Conservation (phyloP, 2,329 filamentous ascomycete genomes). For the Pseudogymnoascus sp. region DNA sequence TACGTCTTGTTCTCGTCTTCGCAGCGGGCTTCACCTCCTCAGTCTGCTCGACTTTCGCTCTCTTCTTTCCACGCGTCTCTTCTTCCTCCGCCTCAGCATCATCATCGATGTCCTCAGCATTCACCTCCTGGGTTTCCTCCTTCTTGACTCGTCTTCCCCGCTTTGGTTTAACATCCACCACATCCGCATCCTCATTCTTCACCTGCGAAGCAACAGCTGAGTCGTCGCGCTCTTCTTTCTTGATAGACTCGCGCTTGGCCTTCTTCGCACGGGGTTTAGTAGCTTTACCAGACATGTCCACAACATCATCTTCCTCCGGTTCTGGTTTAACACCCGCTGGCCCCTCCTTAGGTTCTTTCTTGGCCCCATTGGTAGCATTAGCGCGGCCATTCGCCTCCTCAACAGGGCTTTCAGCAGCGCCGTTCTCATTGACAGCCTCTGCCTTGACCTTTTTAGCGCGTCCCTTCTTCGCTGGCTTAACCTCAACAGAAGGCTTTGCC, state of each 20-base stretch:
- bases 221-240: constrained; percentile 15
- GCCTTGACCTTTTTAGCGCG: constrained; percentile 20
- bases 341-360: not conserved
- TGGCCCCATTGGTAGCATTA: not conserved
- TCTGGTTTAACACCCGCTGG: constrained; percentile 8
- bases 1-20: not conserved
- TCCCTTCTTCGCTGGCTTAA: constrained; percentile 22
- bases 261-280: constrained; percentile 32
- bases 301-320: constrained; percentile 23
- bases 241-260: constrained; percentile 23
- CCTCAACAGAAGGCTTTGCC: not conserved
- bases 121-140: constrained; percentile 21
- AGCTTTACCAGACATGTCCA: constrained; percentile 19
- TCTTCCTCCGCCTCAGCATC: constrained; percentile 18
- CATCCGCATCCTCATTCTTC: constrained; percentile 24
- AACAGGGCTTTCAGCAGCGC: constrained; percentile 12
- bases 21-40: constrained; percentile 16
- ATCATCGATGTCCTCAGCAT: constrained; percentile 17
- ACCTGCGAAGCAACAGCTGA: constrained; percentile 20
- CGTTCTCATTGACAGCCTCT: not conserved
- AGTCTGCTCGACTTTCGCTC: constrained; percentile 8
- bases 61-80: not conserved
- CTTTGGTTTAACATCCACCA: constrained; percentile 25
- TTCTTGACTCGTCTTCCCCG: constrained; percentile 29
- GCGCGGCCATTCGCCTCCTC: constrained; percentile 14